phyloP scores from a whole-genome alignment of 257 asterid species.

The Nicotiana benthamiana region DNA sequence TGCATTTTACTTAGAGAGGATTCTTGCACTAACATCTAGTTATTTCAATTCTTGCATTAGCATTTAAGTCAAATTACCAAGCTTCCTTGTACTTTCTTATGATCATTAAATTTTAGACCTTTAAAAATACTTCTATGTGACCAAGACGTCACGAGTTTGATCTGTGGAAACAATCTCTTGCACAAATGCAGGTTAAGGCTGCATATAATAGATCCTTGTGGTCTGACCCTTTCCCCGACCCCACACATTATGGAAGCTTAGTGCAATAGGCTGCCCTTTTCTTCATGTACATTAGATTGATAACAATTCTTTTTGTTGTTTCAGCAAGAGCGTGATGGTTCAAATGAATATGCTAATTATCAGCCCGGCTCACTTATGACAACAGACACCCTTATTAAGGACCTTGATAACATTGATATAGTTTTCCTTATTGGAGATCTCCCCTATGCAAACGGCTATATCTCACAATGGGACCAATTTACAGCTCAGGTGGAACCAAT shows the following conservation, averaged over 20 bases:
- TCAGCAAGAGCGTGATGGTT: slow-evolving; percentile 93
- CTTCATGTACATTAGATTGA: background rate
- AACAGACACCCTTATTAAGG: slow-evolving; percentile 67
- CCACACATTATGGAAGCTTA: no score
- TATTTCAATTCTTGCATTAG: background rate
- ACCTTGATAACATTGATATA: slow-evolving; percentile 39
- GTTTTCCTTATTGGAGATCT: slow-evolving; percentile 61
- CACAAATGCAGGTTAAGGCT: no score
- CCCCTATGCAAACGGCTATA: slow-evolving; percentile 51
- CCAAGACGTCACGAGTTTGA: no score
- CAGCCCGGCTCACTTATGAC: slow-evolving; percentile 86
- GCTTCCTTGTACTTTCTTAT: background rate
- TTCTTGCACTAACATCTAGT: background rate
- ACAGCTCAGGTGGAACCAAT: slow-evolving; percentile 80
- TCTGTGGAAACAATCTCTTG: no score
- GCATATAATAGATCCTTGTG: no score
- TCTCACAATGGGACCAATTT: slow-evolving; percentile 91
- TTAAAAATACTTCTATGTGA: background rate
- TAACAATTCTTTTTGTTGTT: slow-evolving; percentile 1
- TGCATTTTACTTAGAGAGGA: background rate
- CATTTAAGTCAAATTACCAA: background rate
- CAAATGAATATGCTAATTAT: slow-evolving; percentile 74
- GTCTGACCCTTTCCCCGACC: no score
- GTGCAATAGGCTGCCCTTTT: no score
- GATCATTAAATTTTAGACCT: background rate